phyloP scores from a whole-genome alignment of 2,329 filamentous ascomycete genomes.

The Zymoseptoria passerinii region DNA sequence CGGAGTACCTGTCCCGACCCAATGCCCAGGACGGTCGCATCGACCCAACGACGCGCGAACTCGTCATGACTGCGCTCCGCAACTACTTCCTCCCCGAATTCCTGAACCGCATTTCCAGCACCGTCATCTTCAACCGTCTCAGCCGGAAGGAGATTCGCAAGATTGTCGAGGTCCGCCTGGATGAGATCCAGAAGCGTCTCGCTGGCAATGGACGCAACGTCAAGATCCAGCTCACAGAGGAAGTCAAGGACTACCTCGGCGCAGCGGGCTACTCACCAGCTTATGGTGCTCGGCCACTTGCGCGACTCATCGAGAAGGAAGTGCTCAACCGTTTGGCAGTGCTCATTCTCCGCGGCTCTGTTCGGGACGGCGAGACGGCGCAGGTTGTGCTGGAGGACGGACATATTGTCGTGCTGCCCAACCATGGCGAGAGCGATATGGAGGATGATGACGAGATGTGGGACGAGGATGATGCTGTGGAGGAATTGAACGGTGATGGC shows the following conservation, averaged over 20 bases:
- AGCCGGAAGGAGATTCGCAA: constrained; percentile 81
- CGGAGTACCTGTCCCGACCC: constrained; percentile 80
- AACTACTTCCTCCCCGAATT: constrained; percentile 98
- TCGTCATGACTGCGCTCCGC: constrained; percentile 84
- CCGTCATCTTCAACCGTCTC: constrained; percentile 97
- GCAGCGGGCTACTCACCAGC: constrained; percentile 87
- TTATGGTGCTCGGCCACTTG: constrained; percentile 84
- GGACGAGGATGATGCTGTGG: constrained; percentile 65
- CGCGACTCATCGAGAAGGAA: constrained; percentile 90
- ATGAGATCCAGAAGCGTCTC: constrained; percentile 88
- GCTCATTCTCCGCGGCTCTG: constrained; percentile 74
- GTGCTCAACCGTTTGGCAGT: constrained; percentile 90
- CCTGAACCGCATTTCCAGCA: constrained; percentile 92
- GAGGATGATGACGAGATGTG: constrained; percentile 60
- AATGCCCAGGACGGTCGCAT: constrained; percentile 73
- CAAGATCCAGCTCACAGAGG: constrained; percentile 67
- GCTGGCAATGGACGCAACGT: constrained; percentile 77
- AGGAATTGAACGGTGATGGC: constrained; percentile 52
- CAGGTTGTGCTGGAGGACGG: constrained; percentile 70
- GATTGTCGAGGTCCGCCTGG: constrained; percentile 85
- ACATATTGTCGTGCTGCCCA: constrained; percentile 71
- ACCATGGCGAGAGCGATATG: constrained; percentile 61
- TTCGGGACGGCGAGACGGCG: constrained; percentile 79
- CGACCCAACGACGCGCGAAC: constrained; percentile 72
- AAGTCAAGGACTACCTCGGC: constrained; percentile 89